Percentiles rank a stretch among this genome's conserved stretches.
Evolutionary conservation across 164 flowering plant species (phyloP).

Genomic region (Sextonia rubra): DNA sequence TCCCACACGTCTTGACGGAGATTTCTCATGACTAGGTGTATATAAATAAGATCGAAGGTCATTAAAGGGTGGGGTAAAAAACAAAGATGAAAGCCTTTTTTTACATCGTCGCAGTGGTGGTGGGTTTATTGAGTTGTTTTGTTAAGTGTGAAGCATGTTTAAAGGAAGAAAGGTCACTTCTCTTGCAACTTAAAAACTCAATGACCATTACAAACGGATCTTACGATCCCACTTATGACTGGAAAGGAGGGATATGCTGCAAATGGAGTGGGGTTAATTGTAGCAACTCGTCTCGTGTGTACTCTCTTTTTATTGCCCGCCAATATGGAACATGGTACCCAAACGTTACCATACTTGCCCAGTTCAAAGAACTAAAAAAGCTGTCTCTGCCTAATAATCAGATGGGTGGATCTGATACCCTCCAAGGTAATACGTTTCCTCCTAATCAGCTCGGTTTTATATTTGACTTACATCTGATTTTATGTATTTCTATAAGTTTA

Average conservation of each 20-base stretch:
- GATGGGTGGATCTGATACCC: background rate
- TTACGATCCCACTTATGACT: background rate
- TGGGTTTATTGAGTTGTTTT: too few relatives aligned
- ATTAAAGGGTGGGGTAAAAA: too few relatives aligned
- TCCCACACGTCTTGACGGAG: too few relatives aligned
- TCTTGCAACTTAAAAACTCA: background rate
- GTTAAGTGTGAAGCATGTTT: conserved; percentile 1
- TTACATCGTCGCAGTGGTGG: too few relatives aligned
- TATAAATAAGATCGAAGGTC: too few relatives aligned
- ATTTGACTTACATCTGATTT: too few relatives aligned
- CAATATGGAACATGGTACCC: background rate
- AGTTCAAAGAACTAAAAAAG: background rate
- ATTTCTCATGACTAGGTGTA: too few relatives aligned
- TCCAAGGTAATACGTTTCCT: background rate
- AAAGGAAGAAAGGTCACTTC: conserved; percentile 4
- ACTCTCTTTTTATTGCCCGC: background rate
- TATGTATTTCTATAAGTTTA: too few relatives aligned
- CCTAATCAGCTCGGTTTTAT: too few relatives aligned
- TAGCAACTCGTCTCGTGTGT: background rate
- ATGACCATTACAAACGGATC: background rate
- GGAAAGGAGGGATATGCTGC: conserved; percentile 2
- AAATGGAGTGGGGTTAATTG: background rate
- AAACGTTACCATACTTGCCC: background rate
- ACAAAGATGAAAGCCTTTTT: too few relatives aligned
- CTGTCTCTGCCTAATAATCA: background rate